phyloP scores from a whole-genome alignment of 164 flowering plant genomes.

The Annona squamosa region DNA sequence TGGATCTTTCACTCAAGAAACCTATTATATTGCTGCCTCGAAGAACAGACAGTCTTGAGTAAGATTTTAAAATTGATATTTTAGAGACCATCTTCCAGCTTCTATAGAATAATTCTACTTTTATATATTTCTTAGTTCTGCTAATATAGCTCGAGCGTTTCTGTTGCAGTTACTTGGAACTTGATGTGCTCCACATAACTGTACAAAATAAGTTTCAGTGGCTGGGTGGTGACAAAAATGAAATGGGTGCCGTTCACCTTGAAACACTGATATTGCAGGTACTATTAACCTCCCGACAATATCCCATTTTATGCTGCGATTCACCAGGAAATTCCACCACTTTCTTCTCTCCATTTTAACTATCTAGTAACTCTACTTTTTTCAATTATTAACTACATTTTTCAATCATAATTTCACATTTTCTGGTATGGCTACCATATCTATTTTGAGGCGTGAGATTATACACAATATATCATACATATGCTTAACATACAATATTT shows the following conservation, averaged over 20 bases:
- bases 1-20: conserved; percentile 76
- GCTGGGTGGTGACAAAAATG: conserved; percentile 64
- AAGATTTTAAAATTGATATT: conserved; percentile 18
- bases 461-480: too few species aligned
- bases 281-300: conserved; percentile 9
- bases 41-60: conserved; percentile 81
- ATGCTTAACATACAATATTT: too few species aligned
- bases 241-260: conserved; percentile 72
- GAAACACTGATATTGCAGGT: conserved; percentile 68
- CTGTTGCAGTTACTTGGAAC: conserved; percentile 70
- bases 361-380: neutral
- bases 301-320: neutral
- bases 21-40: conserved; percentile 94
- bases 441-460: too few species aligned
- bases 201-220: conserved; percentile 74
- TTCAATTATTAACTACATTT: too few species aligned
- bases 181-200: conserved; percentile 91
- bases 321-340: neutral
- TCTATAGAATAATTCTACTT: neutral
- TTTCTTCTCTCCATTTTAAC: neutral
- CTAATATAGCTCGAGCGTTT: conserved; percentile 4
- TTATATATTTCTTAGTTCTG: neutral
- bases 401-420: too few species aligned
- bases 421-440: too few species aligned
- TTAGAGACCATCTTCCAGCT: neutral